Conservation (phyloP, 176 grass and related monocot species). For the Guadua angustifolia region DNA sequence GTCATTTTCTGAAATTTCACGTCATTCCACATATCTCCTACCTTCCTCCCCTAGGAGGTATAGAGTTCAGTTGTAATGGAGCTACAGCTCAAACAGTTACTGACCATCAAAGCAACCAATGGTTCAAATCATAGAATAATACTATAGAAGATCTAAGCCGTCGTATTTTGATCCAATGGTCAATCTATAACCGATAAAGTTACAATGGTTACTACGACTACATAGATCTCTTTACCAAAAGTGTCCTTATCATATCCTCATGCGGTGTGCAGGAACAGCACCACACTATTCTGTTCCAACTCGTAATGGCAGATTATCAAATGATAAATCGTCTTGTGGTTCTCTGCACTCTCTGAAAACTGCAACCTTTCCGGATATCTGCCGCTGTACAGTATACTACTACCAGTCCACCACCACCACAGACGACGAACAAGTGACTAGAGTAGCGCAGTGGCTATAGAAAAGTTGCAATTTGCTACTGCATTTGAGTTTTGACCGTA, state of each 20-base stretch:
- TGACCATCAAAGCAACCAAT: no score
- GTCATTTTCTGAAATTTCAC: no score
- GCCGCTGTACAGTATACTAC: background rate
- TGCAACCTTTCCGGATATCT: background rate
- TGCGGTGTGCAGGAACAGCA: slow-evolving; percentile 26
- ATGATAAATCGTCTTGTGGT: background rate
- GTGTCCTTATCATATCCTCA: slow-evolving; percentile 33
- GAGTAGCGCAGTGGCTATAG: background rate
- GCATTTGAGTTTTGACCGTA: background rate
- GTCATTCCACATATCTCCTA: slow-evolving; percentile 37
- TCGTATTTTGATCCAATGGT: no score
- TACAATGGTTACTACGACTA: no score
- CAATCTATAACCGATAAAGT: no score
- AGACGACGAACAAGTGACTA: background rate
- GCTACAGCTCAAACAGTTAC: no score
- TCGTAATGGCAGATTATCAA: background rate
- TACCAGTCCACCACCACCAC: background rate
- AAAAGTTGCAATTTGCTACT: background rate
- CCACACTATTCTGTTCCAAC: background rate
- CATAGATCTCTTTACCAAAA: background rate
- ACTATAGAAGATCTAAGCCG: no score
- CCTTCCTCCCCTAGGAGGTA: background rate
- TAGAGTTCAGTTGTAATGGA: no score
- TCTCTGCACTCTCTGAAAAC: slow-evolving; percentile 18
- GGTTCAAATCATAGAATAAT: no score